Conservation (phyloP, 2,329 filamentous ascomycete species). For the Colletotrichum sp. region DNA sequence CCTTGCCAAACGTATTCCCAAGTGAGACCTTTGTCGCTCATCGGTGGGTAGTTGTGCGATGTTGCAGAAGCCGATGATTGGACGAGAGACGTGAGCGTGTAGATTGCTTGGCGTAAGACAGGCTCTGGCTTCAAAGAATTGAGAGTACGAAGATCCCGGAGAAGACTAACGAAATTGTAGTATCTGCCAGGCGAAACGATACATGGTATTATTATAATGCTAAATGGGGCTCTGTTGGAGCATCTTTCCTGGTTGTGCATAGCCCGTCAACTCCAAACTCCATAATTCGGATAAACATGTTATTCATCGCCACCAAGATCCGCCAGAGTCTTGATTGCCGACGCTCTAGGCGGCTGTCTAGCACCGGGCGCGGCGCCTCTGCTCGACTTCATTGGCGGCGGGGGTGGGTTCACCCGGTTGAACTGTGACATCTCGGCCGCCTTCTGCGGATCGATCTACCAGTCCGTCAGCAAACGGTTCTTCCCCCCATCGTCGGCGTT, state of each 20-base stretch:
- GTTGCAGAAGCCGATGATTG: too few species aligned
- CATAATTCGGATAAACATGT: rapidly evolving
- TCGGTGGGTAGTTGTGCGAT: too few species aligned
- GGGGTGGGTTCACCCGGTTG: conserved; percentile 53
- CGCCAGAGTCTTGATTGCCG: conserved; percentile 57
- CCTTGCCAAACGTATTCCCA: too few species aligned
- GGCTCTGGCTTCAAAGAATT: too few species aligned
- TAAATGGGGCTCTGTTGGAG: not conserved
- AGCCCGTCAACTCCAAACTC: not conserved
- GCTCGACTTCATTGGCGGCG: conserved; percentile 24
- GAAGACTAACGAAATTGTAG: too few species aligned
- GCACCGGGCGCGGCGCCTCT: conserved; percentile 10
- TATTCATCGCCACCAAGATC: conserved; percentile 47
- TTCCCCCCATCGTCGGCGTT: not conserved
- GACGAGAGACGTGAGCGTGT: too few species aligned
- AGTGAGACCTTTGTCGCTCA: too few species aligned
- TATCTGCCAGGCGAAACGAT: too few species aligned
- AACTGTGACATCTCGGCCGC: conserved; percentile 64
- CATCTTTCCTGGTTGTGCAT: not conserved
- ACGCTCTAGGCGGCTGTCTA: conserved; percentile 30
- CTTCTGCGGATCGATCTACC: conserved; percentile 65
- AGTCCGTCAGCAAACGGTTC: conserved; percentile 8
- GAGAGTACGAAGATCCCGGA: too few species aligned
- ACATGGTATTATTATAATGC: not conserved
- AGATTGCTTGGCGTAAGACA: too few species aligned